phyloP scores from a whole-genome alignment of 2,329 filamentous ascomycete species.

The Diaporthe ampelina region DNA sequence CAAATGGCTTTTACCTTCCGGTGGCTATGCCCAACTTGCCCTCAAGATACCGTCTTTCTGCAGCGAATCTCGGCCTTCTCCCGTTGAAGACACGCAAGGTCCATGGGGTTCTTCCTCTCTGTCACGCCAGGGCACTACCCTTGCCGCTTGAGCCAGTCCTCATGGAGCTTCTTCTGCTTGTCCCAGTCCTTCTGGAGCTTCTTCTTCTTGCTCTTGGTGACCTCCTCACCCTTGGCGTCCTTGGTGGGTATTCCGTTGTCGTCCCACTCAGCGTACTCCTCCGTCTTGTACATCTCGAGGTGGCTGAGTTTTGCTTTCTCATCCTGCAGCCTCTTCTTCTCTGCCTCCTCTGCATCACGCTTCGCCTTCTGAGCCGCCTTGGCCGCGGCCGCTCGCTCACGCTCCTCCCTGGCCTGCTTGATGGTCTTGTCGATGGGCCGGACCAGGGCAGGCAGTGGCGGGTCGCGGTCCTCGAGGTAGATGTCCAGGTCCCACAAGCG shows the following conservation, averaged over 20 bases:
- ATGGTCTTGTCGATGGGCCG: slow-evolving; percentile 73
- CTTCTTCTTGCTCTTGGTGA: slow-evolving; percentile 76
- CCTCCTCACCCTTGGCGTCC: slow-evolving; percentile 72
- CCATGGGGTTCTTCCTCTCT: background rate
- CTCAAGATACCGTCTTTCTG: background rate
- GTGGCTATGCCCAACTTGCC: background rate
- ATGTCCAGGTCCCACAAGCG: slow-evolving; percentile 76
- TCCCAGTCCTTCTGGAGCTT: slow-evolving; percentile 80
- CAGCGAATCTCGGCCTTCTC: no score
- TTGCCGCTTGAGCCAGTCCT: slow-evolving; percentile 58
- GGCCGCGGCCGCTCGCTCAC: slow-evolving; percentile 64
- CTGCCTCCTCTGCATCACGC: slow-evolving; percentile 53
- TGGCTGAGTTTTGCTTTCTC: slow-evolving; percentile 50
- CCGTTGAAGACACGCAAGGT: background rate
- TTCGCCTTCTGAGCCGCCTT: slow-evolving; percentile 58
- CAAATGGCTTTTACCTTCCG: background rate
- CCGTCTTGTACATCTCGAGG: slow-evolving; percentile 52
- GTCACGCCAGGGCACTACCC: background rate
- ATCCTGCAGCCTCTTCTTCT: slow-evolving; percentile 56
- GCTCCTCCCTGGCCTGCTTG: slow-evolving; percentile 66
- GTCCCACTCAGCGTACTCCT: slow-evolving; percentile 73
- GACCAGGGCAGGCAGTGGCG: slow-evolving; percentile 69
- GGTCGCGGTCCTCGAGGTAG: slow-evolving; percentile 77
- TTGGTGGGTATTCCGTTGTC: slow-evolving; percentile 73
- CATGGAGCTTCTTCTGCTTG: slow-evolving; percentile 77